A percentile compares a stretch with the other conserved stretches of the same genome.
These are phyloP conservation scores for Chrysophaeum taylorii DNA, from an alignment of 352 stramenopile species.

Conservation along the genomic window DNA sequence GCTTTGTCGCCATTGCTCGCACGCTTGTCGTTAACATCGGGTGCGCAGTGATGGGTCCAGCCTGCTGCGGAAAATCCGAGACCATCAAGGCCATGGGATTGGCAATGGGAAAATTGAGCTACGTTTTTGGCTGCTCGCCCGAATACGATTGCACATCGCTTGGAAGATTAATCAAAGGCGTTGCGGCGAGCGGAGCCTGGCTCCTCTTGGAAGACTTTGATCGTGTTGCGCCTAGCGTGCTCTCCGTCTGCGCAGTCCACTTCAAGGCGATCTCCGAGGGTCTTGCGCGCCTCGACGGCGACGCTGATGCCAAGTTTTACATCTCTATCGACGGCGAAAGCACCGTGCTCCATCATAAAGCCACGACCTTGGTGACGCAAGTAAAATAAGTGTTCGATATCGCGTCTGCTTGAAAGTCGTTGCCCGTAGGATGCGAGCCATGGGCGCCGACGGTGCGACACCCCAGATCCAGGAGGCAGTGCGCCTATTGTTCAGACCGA, in stretches of 20 bases:
- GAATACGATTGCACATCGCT: conserved; percentile 85
- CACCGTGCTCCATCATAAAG: conserved; percentile 35
- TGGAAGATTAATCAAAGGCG: conserved; percentile 84
- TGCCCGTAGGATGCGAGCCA: no score
- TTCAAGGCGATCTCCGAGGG: conserved; percentile 83
- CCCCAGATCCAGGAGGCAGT: conserved; percentile 76
- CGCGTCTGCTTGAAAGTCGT: no score
- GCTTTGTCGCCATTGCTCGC: conserved; percentile 82
- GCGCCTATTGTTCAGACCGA: conserved; percentile 78
- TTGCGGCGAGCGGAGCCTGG: conserved; percentile 77
- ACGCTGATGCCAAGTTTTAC: conserved; percentile 45
- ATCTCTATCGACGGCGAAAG: conserved; percentile 80
- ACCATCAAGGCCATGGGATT: conserved; percentile 83
- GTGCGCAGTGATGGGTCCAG: conserved; percentile 65
- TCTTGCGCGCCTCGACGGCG: conserved; percentile 42
- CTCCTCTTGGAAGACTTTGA: conserved; percentile 89
- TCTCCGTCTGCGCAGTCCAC: conserved; percentile 82
- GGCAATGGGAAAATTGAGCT: conserved; percentile 79
- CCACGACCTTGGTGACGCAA: not conserved
- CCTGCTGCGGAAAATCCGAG: conserved; percentile 67
- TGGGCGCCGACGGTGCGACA: no score
- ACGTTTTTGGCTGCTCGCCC: conserved; percentile 77
- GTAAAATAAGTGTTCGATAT: not conserved
- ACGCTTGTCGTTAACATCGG: conserved; percentile 80
- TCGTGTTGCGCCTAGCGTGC: conserved; percentile 73